phyloP scores from a whole-genome alignment of 495 filamentous ascomycete species.

The Penicillium canariense region DNA sequence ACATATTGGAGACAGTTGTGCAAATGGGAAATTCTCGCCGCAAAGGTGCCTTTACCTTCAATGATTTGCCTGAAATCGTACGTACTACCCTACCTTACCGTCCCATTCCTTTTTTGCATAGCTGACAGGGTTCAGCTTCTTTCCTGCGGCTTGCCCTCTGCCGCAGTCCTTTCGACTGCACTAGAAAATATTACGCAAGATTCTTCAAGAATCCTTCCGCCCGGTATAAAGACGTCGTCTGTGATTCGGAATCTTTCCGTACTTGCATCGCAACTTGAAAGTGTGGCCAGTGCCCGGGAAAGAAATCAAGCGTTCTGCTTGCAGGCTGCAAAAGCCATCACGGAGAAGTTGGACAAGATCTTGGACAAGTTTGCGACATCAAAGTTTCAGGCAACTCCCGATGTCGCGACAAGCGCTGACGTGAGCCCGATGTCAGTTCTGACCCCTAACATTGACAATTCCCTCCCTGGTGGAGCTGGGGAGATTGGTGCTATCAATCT shows the following conservation, averaged over 20 bases:
- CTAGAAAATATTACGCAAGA: constrained; percentile 9
- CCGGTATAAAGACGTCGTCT: constrained; percentile 12
- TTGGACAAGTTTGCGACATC: constrained; percentile 11
- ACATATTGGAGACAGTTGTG: constrained; percentile 20
- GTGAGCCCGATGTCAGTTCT: constrained; percentile 5
- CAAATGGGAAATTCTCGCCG: constrained; percentile 16
- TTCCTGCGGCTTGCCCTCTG: constrained; percentile 15
- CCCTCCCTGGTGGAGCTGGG: constrained; percentile 4
- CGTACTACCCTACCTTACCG: not conserved
- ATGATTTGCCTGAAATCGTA: constrained; percentile 20
- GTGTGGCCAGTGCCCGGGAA: constrained; percentile 14
- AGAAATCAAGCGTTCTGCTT: constrained; percentile 19
- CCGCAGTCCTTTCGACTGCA: constrained; percentile 10
- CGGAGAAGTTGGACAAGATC: constrained; percentile 17
- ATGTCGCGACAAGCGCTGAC: constrained; percentile 8
- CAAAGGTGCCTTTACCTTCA: not conserved
- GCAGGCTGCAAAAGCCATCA: constrained; percentile 19
- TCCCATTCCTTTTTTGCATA: not conserved
- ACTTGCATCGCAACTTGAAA: constrained; percentile 18
- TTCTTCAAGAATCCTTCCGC: constrained; percentile 7
- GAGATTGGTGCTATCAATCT: constrained; percentile 15
- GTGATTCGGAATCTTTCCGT: constrained; percentile 21
- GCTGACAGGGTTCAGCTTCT: constrained; percentile 12
- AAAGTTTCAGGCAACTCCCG: constrained; percentile 5
- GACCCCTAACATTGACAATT: constrained; percentile 4